These are phyloP conservation scores for Phyllosticta ampelicida DNA, from an alignment of 2,329 filamentous ascomycete genomes.

Conservation along the genomic window DNA sequence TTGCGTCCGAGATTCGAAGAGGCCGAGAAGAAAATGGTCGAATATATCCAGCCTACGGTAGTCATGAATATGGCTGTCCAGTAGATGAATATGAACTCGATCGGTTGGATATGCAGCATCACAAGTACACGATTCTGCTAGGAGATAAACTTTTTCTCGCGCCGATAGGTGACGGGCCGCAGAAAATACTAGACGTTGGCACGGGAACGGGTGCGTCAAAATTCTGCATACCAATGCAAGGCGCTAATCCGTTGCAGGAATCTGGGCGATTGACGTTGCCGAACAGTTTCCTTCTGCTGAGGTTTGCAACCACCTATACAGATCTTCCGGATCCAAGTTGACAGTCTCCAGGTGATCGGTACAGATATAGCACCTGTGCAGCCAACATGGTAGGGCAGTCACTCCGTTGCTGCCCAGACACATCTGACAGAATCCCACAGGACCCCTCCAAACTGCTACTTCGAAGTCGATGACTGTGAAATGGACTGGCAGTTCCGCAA, in stretches of 20 bases:
- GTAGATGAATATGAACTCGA: conserved; percentile 6
- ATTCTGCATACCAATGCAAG: neutral
- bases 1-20: conserved; percentile 4
- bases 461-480: conserved; percentile 38
- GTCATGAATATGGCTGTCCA: conserved; percentile 4
- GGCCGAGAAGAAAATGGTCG: conserved; percentile 8
- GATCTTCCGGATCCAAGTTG: neutral
- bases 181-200: conserved; percentile 7
- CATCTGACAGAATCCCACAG: conserved; percentile 14
- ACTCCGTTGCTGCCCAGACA: neutral
- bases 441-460: conserved; percentile 37
- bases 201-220: conserved; percentile 6
- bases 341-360: neutral
- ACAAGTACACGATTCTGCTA: conserved; percentile 29
- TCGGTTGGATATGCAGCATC: conserved; percentile 31
- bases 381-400: conserved; percentile 1
- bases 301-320: neutral
- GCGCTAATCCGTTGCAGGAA: conserved; percentile 1
- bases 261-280: conserved; percentile 12
- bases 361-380: conserved; percentile 20
- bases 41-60: conserved; percentile 6
- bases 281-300: conserved; percentile 7
- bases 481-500: conserved; percentile 29
- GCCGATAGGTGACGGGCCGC: conserved; percentile 17
- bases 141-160: conserved; percentile 26